Evolutionary conservation across 2,329 filamentous ascomycete species (phyloP).

Genomic region (Ascochyta viciae-villosae): DNA sequence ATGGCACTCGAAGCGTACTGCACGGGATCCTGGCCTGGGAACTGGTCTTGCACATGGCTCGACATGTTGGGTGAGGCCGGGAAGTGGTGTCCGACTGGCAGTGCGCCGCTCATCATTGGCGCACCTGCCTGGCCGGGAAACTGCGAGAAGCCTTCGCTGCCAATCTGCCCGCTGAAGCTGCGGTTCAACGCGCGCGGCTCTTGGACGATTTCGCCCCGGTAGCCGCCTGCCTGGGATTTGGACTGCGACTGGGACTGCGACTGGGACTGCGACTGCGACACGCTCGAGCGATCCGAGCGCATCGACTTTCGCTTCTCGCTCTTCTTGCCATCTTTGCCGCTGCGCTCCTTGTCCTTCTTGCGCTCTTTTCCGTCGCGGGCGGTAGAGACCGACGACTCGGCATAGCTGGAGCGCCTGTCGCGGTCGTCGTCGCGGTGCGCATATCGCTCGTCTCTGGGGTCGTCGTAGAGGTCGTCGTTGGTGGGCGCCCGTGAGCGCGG

Average conservation of each 20-base stretch:
- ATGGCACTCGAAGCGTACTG: slow-evolving; percentile 56
- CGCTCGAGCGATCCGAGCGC: slow-evolving; percentile 39
- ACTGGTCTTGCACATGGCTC: slow-evolving; percentile 63
- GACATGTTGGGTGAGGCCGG: slow-evolving; percentile 36
- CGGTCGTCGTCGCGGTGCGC: slow-evolving; percentile 35
- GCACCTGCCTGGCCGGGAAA: slow-evolving; percentile 46
- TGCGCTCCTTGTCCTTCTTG: slow-evolving; percentile 22
- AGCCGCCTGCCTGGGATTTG: slow-evolving; percentile 34
- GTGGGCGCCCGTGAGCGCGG: slow-evolving; percentile 33
- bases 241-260: neutral
- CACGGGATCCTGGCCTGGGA: slow-evolving; percentile 63
- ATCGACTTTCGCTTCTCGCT: slow-evolving; percentile 40
- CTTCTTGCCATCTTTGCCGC: slow-evolving; percentile 31
- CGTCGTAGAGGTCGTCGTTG: slow-evolving; percentile 44
- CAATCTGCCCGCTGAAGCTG: slow-evolving; percentile 41
- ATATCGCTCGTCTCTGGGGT: slow-evolving; percentile 34
- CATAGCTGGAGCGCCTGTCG: slow-evolving; percentile 41
- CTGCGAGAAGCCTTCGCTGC: slow-evolving; percentile 42
- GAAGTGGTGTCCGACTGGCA: slow-evolving; percentile 36
- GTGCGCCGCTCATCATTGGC: slow-evolving; percentile 45
- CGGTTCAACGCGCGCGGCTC: slow-evolving; percentile 30
- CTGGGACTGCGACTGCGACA: slow-evolving; percentile 4
- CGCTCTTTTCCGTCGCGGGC: slow-evolving; percentile 42
- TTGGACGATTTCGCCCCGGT: slow-evolving; percentile 43
- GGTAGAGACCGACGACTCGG: slow-evolving; percentile 36